Evolutionary conservation across 2,329 filamentous ascomycete genomes (phyloP).

Genomic region (Mariannaea sp.): DNA sequence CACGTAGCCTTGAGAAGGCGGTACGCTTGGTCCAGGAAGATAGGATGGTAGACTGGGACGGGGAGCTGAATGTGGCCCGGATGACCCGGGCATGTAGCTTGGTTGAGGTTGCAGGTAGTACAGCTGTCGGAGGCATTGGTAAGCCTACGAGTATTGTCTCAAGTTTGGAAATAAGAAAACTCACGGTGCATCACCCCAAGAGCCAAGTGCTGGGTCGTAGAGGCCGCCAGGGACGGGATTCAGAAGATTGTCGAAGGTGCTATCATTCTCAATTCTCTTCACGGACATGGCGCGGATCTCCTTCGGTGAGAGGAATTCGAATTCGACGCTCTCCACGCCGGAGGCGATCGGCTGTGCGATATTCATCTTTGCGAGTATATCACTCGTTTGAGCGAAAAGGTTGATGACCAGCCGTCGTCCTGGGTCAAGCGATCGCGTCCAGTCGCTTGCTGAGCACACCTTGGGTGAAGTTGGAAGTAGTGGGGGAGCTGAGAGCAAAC

Average conservation of each 20-base stretch:
- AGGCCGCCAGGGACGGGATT: constrained; percentile 90
- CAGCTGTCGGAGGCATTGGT: constrained; percentile 61
- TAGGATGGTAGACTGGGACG: constrained; percentile 92
- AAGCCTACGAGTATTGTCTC: constrained; percentile 13
- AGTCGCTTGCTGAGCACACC: constrained; percentile 30
- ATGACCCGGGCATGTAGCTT: constrained; percentile 85
- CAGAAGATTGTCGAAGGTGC: constrained; percentile 89
- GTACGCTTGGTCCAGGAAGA: constrained; percentile 91
- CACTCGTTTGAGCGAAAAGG: constrained; percentile 24
- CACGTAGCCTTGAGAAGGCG: constrained; percentile 86
- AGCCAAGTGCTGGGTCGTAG: constrained; percentile 89
- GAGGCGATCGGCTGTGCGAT: constrained; percentile 83
- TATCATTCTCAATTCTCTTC: constrained; percentile 89
- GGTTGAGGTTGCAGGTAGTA: constrained; percentile 86
- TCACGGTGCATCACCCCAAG: constrained; percentile 84
- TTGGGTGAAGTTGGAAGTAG: constrained; percentile 27
- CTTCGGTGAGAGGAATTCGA: constrained; percentile 78
- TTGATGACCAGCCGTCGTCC: constrained; percentile 33
- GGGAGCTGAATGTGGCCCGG: constrained; percentile 94
- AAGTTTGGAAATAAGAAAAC: constrained; percentile 21
- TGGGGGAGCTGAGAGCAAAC: constrained; percentile 34
- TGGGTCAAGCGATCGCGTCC: constrained; percentile 30
- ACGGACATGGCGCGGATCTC: constrained; percentile 92
- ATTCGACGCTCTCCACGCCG: constrained; percentile 84
- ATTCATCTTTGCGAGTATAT: constrained; percentile 57